Evolutionary conservation across 1,284 basidiomycete genomes (phyloP).

Genomic region (Ustilago nuda): DNA sequence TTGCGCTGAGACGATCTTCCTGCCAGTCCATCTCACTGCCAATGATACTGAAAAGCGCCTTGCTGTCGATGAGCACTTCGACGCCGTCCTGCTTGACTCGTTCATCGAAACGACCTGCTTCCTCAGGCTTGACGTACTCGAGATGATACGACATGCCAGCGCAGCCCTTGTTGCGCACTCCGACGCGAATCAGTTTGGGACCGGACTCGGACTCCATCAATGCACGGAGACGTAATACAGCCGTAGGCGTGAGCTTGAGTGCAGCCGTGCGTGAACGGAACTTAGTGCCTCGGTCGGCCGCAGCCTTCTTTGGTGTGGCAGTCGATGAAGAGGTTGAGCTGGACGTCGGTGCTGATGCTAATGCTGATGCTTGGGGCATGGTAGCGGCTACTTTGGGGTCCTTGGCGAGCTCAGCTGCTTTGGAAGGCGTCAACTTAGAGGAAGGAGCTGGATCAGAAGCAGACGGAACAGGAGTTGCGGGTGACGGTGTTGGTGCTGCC

Average conservation of each 20-base stretch:
- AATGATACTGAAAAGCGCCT: constrained; percentile 97
- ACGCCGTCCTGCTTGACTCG: constrained; percentile 82
- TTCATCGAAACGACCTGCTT: constrained; percentile 92
- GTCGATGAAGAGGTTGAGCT: constrained; percentile 1
- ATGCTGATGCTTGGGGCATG: constrained; percentile 44
- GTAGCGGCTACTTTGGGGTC: constrained; percentile 44
- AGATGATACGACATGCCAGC: constrained; percentile 97
- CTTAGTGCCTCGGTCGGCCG: constrained; percentile 48
- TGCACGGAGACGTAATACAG: constrained; percentile 73
- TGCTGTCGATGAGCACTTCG: constrained; percentile 92
- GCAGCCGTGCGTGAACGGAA: constrained; percentile 58
- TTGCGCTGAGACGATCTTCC: constrained; percentile 76
- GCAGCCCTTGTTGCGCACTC: constrained; percentile 98
- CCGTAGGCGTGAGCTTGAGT: constrained; percentile 74
- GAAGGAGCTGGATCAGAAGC: constrained; percentile 34
- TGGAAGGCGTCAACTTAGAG: constrained; percentile 27
- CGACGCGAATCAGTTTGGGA: constrained; percentile 92
- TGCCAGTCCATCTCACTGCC: constrained; percentile 99
- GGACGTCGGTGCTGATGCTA: constrained; percentile 14
- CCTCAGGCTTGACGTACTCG: constrained; percentile 79
- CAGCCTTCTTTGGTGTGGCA: constrained; percentile 27
- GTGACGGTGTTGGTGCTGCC: constrained; percentile 25
- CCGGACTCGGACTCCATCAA: constrained; percentile 80
- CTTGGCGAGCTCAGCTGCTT: constrained; percentile 38
- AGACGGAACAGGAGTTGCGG: constrained; percentile 37